Evolutionary conservation across 2,329 filamentous ascomycete species (phyloP).

Genomic region (Ophiocordyceps australis): DNA sequence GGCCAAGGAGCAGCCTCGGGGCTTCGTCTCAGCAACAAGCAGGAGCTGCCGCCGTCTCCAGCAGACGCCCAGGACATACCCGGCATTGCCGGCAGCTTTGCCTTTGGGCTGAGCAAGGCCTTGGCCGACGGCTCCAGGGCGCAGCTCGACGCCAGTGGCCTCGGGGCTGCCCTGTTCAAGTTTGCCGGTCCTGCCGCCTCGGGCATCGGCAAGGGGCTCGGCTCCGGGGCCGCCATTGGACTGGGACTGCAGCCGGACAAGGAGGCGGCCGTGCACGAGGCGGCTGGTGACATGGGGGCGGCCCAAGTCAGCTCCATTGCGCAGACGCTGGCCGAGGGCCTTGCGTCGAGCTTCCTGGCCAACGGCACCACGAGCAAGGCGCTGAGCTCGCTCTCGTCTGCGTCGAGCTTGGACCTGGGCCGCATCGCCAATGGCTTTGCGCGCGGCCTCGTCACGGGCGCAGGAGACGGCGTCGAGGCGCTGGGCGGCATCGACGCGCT

Average conservation of each 20-base stretch:
- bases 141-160: not conserved
- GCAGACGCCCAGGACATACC: conserved; percentile 6
- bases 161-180: conserved; percentile 1
- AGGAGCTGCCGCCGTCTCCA: too few species aligned
- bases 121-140: conserved; percentile 4
- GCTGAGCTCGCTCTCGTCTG: conserved; percentile 2
- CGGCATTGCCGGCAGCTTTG: conserved; percentile 5
- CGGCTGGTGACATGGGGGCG: not conserved
- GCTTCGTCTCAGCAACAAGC: too few species aligned
- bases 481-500: conserved; percentile 13
- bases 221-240: conserved; percentile 8
- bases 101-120: conserved; percentile 4
- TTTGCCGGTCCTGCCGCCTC: conserved; percentile 6
- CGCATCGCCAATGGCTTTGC: conserved; percentile 15
- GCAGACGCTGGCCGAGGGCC: conserved; percentile 8
- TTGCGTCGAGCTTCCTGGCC: conserved; percentile 12
- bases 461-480: conserved; percentile 12
- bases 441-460: conserved; percentile 15
- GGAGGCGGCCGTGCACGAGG: conserved; percentile 3
- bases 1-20: too few species aligned
- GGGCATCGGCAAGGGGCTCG: conserved; percentile 10
- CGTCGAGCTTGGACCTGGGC: conserved; percentile 6
- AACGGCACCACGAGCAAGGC: conserved; percentile 12
- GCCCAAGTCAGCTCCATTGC: conserved; percentile 6
- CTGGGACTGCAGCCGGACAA: conserved; percentile 10